These are phyloP conservation scores for Fraxinus angustifolia DNA, from an alignment of 305 asterid species.

Conservation along the genomic window DNA sequence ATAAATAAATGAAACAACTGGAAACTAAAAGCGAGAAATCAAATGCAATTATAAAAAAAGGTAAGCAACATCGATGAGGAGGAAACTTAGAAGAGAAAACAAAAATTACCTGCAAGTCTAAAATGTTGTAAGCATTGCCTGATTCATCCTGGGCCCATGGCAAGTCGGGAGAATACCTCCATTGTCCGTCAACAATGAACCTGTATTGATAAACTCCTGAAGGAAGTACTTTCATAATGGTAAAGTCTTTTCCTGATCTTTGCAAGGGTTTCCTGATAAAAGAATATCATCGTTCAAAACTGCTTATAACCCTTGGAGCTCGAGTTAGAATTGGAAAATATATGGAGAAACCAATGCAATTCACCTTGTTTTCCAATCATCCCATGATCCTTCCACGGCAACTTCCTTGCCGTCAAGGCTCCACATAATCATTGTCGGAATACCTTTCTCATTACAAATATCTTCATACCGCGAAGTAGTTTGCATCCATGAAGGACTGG, in stretches of 20 bases:
- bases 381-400: slow-evolving; percentile 89
- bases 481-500: slow-evolving; percentile 64
- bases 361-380: slow-evolving; percentile 79
- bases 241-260: slow-evolving; percentile 76
- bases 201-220: slow-evolving; percentile 77
- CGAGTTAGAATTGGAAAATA: neutral
- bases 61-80: neutral
- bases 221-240: slow-evolving; percentile 70
- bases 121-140: slow-evolving; percentile 63
- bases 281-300: slow-evolving; percentile 7
- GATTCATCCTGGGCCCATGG: slow-evolving; percentile 70
- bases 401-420: slow-evolving; percentile 71
- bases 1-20: neutral
- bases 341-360: neutral
- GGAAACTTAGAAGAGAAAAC: slow-evolving; percentile 7
- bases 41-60: neutral
- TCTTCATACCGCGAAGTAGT: slow-evolving; percentile 51
- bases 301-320: slow-evolving; percentile 16
- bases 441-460: slow-evolving; percentile 39
- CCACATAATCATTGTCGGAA: slow-evolving; percentile 84
- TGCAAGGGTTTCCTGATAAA: slow-evolving; percentile 64
- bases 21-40: neutral
- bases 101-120: slow-evolving; percentile 71
- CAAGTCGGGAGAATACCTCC: slow-evolving; percentile 63
- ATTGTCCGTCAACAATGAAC: slow-evolving; percentile 69